Conservation (phyloP, 1,139 yeast species). For the Ogataea hybrid region DNA sequence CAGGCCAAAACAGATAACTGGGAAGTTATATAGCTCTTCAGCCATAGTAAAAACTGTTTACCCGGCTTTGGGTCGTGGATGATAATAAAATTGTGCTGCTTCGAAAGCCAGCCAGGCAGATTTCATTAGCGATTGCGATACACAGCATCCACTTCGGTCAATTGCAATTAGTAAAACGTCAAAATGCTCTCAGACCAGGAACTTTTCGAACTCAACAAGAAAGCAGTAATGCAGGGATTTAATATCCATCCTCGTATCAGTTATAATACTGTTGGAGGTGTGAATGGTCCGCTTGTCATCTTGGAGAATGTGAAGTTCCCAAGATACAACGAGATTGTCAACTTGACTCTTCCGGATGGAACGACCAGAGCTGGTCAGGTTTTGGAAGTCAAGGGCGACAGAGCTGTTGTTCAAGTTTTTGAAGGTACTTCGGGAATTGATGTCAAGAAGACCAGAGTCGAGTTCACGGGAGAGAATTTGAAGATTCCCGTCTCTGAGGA, state of each 20-base stretch:
- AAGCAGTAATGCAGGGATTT: conserved; percentile 90
- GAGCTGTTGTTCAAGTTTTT: conserved; percentile 97
- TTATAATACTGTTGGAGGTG: conserved; percentile 96
- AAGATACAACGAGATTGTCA: conserved; percentile 93
- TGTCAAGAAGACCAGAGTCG: conserved; percentile 95
- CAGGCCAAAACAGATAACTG: conserved; percentile 18
- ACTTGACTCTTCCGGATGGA: conserved; percentile 95
- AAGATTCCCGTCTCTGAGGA: conserved; percentile 96
- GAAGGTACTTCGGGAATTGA: conserved; percentile 98
- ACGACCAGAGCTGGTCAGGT: conserved; percentile 95
- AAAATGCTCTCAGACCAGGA: conserved; percentile 50
- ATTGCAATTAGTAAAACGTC: conserved; percentile 4
- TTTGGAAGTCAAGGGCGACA: conserved; percentile 92
- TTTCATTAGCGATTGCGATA: conserved; percentile 7
- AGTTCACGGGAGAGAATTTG: conserved; percentile 92
- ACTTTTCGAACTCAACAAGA: conserved; percentile 76
- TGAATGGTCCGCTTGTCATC: conserved; percentile 96
- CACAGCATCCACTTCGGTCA: conserved; percentile 7
- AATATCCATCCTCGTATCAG: conserved; percentile 85
- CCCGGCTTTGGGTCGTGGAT: conserved; percentile 11
- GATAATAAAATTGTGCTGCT: conserved; percentile 12
- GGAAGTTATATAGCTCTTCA: conserved; percentile 19
- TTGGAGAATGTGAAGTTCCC: conserved; percentile 97
- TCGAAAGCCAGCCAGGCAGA: conserved; percentile 13
- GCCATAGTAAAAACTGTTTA: neutral